These are phyloP conservation scores for Rhododendron ferrugineum DNA, from an alignment of 148 eudicot species.

Conservation along the genomic window DNA sequence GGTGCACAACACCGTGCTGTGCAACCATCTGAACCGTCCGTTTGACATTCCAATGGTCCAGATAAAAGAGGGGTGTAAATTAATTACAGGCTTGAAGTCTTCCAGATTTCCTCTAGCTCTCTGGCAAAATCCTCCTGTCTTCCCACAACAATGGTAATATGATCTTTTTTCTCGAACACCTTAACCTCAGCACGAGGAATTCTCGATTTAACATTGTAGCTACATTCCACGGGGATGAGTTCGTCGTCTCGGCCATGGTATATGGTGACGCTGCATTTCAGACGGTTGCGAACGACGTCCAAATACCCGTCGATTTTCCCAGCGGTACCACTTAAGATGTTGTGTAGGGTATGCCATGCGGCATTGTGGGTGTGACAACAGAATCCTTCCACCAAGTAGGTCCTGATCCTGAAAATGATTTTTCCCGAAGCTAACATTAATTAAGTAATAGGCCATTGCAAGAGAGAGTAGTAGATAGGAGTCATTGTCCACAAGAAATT, in stretches of 20 bases:
- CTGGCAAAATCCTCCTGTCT: not conserved
- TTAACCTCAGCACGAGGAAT: not conserved
- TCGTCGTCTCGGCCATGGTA: not conserved
- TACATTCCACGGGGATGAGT: not conserved
- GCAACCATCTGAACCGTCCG: no score
- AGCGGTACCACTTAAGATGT: not conserved
- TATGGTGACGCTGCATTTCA: not conserved
- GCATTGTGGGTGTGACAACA: not conserved
- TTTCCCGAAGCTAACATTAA: not conserved
- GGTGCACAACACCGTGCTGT: no score
- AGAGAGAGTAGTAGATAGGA: not conserved
- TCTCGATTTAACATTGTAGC: not conserved
- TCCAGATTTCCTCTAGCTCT: conserved; percentile 3
- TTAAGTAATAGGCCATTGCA: not conserved
- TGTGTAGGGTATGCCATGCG: conserved; percentile 1
- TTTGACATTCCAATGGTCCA: no score
- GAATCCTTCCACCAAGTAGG: not conserved
- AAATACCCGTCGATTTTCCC: not conserved
- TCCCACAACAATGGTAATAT: not conserved
- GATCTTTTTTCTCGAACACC: not conserved
- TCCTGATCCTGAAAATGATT: not conserved
- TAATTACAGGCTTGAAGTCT: conserved; percentile 1
- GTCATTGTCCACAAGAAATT: not conserved
- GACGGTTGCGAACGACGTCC: not conserved
- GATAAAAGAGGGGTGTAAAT: not conserved